phyloP scores from a whole-genome alignment of 2,329 filamentous ascomycete species.

The Verticillium nonalfalfae region DNA sequence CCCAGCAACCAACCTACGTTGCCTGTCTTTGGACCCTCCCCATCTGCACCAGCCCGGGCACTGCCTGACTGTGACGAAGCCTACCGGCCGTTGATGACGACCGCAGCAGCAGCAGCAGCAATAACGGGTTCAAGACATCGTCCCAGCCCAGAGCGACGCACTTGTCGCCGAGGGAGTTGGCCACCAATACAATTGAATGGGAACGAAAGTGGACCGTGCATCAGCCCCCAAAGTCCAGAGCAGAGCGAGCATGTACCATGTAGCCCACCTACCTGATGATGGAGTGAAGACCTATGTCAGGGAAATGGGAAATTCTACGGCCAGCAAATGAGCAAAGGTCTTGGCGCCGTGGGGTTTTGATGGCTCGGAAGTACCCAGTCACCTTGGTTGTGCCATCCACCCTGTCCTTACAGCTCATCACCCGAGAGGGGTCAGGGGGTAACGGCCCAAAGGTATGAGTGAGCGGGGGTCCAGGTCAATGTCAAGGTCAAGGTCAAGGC shows the following conservation, averaged over 20 bases:
- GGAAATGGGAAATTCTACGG: neutral
- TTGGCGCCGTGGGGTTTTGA: neutral
- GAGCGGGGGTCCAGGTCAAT: neutral
- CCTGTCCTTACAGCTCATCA: neutral
- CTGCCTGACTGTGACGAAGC: too few relatives aligned
- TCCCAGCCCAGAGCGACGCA: too few relatives aligned
- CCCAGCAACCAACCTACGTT: neutral
- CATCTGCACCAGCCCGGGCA: neutral
- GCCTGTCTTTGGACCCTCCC: neutral
- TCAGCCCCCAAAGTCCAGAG: neutral
- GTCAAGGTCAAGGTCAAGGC: neutral
- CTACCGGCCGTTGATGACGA: too few relatives aligned
- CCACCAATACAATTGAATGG: neutral
- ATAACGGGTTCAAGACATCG: too few relatives aligned
- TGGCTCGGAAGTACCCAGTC: neutral
- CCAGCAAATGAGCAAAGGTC: neutral
- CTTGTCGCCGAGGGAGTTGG: neutral
- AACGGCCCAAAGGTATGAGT: neutral
- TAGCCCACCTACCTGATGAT: neutral
- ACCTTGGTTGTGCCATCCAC: neutral
- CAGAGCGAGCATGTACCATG: neutral
- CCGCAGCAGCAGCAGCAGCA: too few relatives aligned
- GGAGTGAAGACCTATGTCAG: neutral
- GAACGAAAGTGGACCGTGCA: neutral
- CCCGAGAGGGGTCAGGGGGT: neutral